Conservation (phyloP, 2,329 filamentous ascomycete species). For the Diaporthe sp. region DNA sequence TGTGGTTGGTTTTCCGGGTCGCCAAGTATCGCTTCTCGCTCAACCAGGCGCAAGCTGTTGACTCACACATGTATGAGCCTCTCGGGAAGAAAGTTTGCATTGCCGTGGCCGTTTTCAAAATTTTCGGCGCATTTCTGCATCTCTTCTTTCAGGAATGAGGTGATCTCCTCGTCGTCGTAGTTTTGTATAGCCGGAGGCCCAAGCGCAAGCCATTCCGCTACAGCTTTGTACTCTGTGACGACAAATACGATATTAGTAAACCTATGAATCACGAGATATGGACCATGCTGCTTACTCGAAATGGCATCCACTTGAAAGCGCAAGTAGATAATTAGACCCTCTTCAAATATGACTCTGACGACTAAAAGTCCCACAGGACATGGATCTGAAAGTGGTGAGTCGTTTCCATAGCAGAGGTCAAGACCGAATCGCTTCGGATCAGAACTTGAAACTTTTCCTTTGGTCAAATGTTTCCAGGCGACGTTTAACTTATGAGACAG, state of each 20-base stretch:
- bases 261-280: rapidly evolving
- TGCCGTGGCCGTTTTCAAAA: neutral
- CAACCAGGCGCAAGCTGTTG: neutral
- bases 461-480: neutral
- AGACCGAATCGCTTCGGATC: neutral
- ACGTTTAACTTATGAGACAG: neutral
- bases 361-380: too few relatives aligned
- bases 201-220: neutral
- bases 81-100: neutral
- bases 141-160: neutral
- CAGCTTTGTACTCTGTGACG: neutral
- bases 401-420: neutral
- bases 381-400: too few relatives aligned
- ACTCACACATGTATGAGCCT: neutral
- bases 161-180: neutral
- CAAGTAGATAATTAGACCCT: rapidly evolving
- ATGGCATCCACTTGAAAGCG: neutral
- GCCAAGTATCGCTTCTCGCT: rapidly evolving
- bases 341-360: neutral
- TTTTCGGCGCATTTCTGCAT: rapidly evolving
- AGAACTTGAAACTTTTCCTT: rapidly evolving
- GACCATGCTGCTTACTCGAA: neutral
- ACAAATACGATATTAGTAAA: rapidly evolving
- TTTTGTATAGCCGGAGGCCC: neutral
- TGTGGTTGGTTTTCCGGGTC: neutral